Evolutionary conservation across 1,139 yeast species (phyloP).

Genomic region (Nadsonia starkeyi-henricii): DNA sequence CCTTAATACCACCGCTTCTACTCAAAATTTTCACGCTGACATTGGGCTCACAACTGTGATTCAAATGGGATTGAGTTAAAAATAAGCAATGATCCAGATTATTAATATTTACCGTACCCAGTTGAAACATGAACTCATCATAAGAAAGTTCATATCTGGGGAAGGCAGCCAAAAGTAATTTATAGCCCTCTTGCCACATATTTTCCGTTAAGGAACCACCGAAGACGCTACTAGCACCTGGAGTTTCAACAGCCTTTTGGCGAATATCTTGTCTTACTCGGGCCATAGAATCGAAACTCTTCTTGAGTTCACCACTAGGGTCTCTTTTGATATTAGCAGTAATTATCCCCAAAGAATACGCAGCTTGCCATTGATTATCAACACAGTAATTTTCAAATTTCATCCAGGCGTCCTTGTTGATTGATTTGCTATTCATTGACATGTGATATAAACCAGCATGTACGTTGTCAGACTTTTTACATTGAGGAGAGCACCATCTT

Average conservation of each 20-base stretch:
- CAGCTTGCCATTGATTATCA: slow-evolving; percentile 55
- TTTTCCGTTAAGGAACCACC: slow-evolving; percentile 41
- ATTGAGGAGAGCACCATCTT: slow-evolving; percentile 16
- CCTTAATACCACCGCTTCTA: slow-evolving; percentile 42
- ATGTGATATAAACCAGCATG: slow-evolving; percentile 52
- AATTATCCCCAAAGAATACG: slow-evolving; percentile 49
- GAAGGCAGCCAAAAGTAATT: slow-evolving; percentile 37
- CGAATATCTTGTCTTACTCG: slow-evolving; percentile 54
- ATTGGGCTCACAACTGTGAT: slow-evolving; percentile 68
- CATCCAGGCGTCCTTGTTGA: slow-evolving; percentile 38
- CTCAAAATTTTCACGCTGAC: slow-evolving; percentile 40
- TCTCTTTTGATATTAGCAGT: slow-evolving; percentile 38
- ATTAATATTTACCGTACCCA: slow-evolving; percentile 66
- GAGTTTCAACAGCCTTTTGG: slow-evolving; percentile 42
- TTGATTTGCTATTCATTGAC: slow-evolving; percentile 17
- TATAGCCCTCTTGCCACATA: slow-evolving; percentile 47
- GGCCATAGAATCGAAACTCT: slow-evolving; percentile 51
- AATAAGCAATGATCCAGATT: slow-evolving; percentile 53
- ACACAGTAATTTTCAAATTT: slow-evolving; percentile 48
- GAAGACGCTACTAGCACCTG: slow-evolving; percentile 35
- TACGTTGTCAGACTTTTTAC: slow-evolving; percentile 33
- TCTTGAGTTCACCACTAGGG: slow-evolving; percentile 26
- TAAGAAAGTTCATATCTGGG: slow-evolving; percentile 28
- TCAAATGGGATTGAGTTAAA: slow-evolving; percentile 52
- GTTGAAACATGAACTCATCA: slow-evolving; percentile 42